These are phyloP conservation scores for Diaporthe citrichinensis DNA, from an alignment of 2,329 filamentous ascomycete genomes.

Conservation along the genomic window DNA sequence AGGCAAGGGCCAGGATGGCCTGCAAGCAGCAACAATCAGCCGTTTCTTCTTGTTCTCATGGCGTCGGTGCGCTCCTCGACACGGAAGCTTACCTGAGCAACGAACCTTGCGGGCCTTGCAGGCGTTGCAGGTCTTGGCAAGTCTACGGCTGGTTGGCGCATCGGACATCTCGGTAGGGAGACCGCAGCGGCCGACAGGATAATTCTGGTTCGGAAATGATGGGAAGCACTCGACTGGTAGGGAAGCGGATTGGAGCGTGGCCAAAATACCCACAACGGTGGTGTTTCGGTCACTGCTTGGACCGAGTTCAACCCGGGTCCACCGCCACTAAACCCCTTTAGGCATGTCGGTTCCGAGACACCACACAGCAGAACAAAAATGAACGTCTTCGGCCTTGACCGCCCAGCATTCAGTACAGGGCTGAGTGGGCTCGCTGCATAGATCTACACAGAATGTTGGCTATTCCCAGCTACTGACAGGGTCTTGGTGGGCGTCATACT, in stretches of 20 bases:
- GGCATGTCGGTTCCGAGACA: conserved; percentile 19
- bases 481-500: neutral
- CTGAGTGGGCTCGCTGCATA: neutral
- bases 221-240: neutral
- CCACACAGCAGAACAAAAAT: neutral
- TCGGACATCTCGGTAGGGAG: conserved; percentile 7
- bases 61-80: conserved; percentile 21
- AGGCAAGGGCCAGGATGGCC: conserved; percentile 47
- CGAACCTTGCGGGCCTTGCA: conserved; percentile 59
- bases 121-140: conserved; percentile 53
- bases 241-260: neutral
- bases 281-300: conserved; percentile 4
- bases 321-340: neutral
- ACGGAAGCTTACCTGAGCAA: conserved; percentile 50
- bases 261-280: neutral
- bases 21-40: conserved; percentile 19
- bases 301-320: neutral
- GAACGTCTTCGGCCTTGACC: neutral
- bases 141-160: conserved; percentile 17
- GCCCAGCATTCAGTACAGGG: neutral
- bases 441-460: neutral
- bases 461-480: neutral
- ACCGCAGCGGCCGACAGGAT: neutral
- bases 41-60: neutral
- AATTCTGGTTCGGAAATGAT: neutral